Conservation (phyloP, 768 basidiomycete genomes). For the Steccherinum ochraceum region DNA sequence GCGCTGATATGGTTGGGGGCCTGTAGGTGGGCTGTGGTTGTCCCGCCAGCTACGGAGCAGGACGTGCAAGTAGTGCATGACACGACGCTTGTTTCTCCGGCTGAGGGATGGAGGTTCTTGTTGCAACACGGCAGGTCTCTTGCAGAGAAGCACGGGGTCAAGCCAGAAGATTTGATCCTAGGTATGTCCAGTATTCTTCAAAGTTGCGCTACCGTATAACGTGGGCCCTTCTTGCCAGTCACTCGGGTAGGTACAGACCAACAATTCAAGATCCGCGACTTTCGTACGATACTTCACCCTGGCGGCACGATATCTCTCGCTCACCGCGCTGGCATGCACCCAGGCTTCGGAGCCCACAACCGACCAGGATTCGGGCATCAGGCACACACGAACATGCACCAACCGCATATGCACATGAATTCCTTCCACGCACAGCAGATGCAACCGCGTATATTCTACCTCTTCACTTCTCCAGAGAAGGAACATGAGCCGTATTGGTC, state of each 20-base stretch:
- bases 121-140: constrained; percentile 27
- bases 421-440: constrained; percentile 17
- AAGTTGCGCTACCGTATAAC: background rate
- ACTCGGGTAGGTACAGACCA: constrained; percentile 35
- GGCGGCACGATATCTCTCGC: background rate
- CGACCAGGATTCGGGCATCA: constrained; percentile 5
- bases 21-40: constrained; percentile 39
- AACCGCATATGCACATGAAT: constrained; percentile 1
- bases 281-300: constrained; percentile 6
- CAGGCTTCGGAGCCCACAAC: background rate
- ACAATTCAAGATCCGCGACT: constrained; percentile 33
- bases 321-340: background rate
- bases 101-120: constrained; percentile 34
- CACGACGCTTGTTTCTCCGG: constrained; percentile 17
- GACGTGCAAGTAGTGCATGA: constrained; percentile 35
- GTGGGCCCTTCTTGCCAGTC: no score
- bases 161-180: constrained; percentile 36
- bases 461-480: constrained; percentile 32
- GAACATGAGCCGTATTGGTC: constrained; percentile 34
- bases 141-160: constrained; percentile 26
- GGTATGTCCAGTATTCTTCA: constrained; percentile 22
- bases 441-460: constrained; percentile 34
- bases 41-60: constrained; percentile 30
- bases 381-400: constrained; percentile 5
- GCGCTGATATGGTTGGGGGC: no score